Conservation (phyloP, 257 asterid species). For the Gardenia jasminoides region DNA sequence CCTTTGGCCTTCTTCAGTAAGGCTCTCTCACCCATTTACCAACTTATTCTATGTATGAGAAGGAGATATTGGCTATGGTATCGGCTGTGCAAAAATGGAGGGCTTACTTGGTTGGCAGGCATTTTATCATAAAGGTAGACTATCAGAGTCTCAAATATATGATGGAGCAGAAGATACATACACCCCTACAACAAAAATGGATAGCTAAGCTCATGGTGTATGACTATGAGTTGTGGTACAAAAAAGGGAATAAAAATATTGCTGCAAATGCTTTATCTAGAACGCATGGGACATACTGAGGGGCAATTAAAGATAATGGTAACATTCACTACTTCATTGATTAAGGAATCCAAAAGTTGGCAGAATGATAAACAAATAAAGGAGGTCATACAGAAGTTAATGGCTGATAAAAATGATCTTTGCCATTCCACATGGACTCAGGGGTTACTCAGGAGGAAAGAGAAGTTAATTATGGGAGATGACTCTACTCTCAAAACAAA, state of each 20-base stretch:
- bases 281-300: rapidly evolving
- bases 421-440: not conserved
- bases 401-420: rapidly evolving
- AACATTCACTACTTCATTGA: no score
- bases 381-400: no score
- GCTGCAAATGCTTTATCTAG: not conserved
- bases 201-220: no score
- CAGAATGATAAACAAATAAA: rapidly evolving
- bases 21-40: not conserved
- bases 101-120: not conserved
- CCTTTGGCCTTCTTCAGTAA: not conserved
- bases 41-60: not conserved
- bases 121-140: not conserved
- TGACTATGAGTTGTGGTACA: no score
- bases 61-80: not conserved
- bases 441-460: not conserved
- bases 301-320: no score
- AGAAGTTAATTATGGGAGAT: not conserved
- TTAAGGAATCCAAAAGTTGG: no score
- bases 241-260: no score
- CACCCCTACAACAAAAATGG: no score
- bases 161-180: no score
- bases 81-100: not conserved
- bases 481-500: rapidly evolving
- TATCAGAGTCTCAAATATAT: not conserved